A percentile compares a stretch with the other conserved stretches of the same genome.
These are phyloP conservation scores for Meredithiella fracta DNA, from an alignment of 2,329 filamentous ascomycete genomes.

Conservation along the genomic window DNA sequence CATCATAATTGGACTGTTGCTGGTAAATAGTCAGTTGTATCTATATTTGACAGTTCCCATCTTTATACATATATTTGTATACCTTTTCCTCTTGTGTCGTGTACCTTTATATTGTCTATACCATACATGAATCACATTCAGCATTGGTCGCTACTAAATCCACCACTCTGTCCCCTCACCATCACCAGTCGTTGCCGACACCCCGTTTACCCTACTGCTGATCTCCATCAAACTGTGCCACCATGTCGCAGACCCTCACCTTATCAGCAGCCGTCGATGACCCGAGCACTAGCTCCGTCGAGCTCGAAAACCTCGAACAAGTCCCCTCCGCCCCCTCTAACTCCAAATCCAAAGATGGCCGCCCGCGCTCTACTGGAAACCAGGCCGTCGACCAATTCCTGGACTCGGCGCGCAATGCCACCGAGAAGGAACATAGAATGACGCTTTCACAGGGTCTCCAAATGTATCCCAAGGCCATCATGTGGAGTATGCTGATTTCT, in stretches of 20 bases:
- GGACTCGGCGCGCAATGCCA: conserved; percentile 27
- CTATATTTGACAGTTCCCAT: background rate
- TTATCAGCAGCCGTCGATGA: conserved; percentile 10
- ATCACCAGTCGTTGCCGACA: background rate
- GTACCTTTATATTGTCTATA: background rate
- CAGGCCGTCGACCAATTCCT: conserved; percentile 18
- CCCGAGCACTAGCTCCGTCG: conserved; percentile 9
- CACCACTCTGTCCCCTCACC: background rate
- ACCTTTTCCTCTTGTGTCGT: background rate
- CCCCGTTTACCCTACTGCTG: background rate
- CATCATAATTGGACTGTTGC: background rate
- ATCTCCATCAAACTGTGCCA: background rate
- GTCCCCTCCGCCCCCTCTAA: conserved; percentile 59
- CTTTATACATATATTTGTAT: background rate
- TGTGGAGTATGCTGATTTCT: conserved; percentile 73
- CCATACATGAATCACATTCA: background rate
- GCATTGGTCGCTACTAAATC: background rate
- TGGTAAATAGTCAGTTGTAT: background rate
- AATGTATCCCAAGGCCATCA: conserved; percentile 74
- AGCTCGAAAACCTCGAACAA: conserved; percentile 9
- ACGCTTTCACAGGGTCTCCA: conserved; percentile 58
- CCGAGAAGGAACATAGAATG: conserved; percentile 51
- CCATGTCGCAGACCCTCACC: conserved; percentile 14
- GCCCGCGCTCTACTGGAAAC: conserved; percentile 57
- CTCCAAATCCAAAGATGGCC: conserved; percentile 59